Evolutionary conservation across 352 stramenopile species (phyloP), one percentile per base, ranked within the genome.

Genomic region (Globisporangium iwayamae): DNA sequence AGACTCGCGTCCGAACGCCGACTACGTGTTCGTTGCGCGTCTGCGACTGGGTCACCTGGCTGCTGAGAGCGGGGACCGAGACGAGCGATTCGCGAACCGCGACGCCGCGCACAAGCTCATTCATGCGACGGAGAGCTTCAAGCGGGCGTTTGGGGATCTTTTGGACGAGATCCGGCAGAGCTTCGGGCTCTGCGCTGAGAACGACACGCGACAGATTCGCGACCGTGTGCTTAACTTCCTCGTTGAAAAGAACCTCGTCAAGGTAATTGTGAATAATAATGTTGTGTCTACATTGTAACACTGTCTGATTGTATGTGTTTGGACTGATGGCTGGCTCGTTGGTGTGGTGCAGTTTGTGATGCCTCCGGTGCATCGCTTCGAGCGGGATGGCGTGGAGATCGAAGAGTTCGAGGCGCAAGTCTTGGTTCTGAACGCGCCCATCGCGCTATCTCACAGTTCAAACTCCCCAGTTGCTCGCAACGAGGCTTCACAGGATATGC

Each of bases 81-180:
- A 54, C 62, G 78, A 86, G 67, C 67, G 75, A 13, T 68, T 88
- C 48, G 76, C 79, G 13, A 90, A 75, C n/a, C 72, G 78, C n/a
- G 54, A 67, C 11, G 83, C 78, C 5, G 65, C 84, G 0, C 62
- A 73, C 18, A 68, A 67, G 20, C 69, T 93, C 1, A 67, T 74
- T 16, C 67, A 56, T 8, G 70, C 70, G 30, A 47, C 89, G 10
- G 47, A 64, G 28, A 71, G 87, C 45, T 79, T 79, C 32, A 70
- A 66, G 56, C 65, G 74, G 25, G 59, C 81, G 6, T 85, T 90
- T 57, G 66, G 70, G 25, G 65, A 74, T 22, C 60, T 91, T 45
- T 47, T 91, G 13, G 56, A 67, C 20, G 39, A 75, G n/a, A 62
- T 93, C 20, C 73, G 66, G n/a, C 43, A 60, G 30, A 65, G 83